A percentile compares a stretch with the other conserved stretches of the same genome.
Conservation (phyloP, 2,329 filamentous ascomycete genomes). For the Tolypocladium sp. region DNA sequence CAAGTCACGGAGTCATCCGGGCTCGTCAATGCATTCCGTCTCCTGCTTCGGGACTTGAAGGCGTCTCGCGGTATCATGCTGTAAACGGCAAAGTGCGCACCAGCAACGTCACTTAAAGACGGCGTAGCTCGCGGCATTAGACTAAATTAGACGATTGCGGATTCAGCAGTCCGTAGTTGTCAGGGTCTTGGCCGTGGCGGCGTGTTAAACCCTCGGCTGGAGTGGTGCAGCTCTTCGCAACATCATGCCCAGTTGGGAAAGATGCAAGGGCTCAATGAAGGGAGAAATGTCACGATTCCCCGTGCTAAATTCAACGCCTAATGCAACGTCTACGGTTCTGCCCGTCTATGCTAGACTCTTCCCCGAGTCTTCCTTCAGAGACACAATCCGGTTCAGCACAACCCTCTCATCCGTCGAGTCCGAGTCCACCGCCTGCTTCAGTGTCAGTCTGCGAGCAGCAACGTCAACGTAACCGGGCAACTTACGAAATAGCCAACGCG, state of each 20-base stretch:
- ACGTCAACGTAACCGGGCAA: not conserved
- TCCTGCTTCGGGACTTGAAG: not conserved
- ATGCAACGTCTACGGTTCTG: not conserved
- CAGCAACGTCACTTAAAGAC: not conserved
- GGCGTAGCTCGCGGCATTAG: not conserved
- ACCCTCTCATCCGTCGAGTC: constrained; percentile 71
- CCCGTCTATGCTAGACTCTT: constrained; percentile 31
- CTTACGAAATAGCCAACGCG: constrained; percentile 74
- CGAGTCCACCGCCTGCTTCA: constrained; percentile 55
- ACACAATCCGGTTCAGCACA: constrained; percentile 85
- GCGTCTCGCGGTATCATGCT: not conserved
- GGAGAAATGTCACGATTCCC: not conserved
- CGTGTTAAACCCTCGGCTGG: too few relatives aligned
- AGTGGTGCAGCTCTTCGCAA: not conserved
- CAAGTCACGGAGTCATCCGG: not conserved
- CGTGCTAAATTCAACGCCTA: not conserved
- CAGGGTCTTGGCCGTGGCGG: too few relatives aligned
- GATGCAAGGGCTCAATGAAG: too few relatives aligned
- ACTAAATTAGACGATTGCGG: not conserved
- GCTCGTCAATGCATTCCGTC: too few relatives aligned
- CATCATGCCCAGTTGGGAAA: not conserved
- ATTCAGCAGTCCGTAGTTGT: too few relatives aligned
- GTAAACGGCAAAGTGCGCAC: not conserved
- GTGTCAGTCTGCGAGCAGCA: not conserved
- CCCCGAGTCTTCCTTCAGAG: constrained; percentile 74